phyloP scores from a whole-genome alignment of 1,284 basidiomycete species.

The Ceratobasidium sp. region DNA sequence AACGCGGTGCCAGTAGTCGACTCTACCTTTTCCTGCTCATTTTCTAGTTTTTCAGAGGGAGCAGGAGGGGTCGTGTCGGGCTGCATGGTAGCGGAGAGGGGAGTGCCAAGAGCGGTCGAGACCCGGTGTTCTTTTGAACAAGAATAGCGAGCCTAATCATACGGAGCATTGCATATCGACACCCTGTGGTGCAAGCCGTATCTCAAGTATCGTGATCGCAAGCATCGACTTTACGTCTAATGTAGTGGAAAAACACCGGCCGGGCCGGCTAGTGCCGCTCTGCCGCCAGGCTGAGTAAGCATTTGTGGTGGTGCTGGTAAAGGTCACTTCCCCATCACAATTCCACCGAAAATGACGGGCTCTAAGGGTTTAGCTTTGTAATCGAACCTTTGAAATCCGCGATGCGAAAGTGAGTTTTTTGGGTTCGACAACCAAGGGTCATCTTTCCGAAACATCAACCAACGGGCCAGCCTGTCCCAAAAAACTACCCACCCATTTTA shows the following conservation, averaged over 20 bases:
- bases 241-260: background rate
- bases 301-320: no score
- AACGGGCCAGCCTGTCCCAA: no score
- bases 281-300: no score
- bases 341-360: no score
- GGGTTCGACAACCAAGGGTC: no score
- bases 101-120: background rate
- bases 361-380: no score
- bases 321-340: no score
- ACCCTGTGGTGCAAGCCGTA: background rate
- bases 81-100: background rate
- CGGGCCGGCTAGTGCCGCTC: background rate
- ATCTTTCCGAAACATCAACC: no score
- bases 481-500: no score
- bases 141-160: background rate
- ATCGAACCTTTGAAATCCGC: no score
- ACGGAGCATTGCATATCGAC: constrained; percentile 6
- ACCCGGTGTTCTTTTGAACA: background rate
- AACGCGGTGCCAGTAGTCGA: background rate
- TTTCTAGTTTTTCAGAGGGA: background rate
- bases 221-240: background rate
- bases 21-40: constrained; percentile 14
- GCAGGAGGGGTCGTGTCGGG: background rate
- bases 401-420: no score
- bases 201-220: background rate